A percentile compares a stretch with the other conserved stretches of the same genome.
These are phyloP conservation scores for Phytophthora pini DNA, from an alignment of 352 stramenopile genomes.

Conservation along the genomic window DNA sequence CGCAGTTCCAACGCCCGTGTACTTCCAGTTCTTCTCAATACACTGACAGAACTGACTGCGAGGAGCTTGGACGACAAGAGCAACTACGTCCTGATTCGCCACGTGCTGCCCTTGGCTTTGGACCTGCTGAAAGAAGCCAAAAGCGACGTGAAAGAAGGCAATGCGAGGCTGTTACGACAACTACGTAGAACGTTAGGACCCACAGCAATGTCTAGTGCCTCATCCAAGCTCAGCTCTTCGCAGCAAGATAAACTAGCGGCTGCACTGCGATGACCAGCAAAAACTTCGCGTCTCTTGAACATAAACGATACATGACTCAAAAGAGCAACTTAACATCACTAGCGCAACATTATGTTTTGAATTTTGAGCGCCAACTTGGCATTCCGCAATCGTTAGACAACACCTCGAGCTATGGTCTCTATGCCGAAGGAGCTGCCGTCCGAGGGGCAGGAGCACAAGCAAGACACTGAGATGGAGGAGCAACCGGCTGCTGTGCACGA, in stretches of 20 bases:
- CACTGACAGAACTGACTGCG: slow-evolving; percentile 45
- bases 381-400: not conserved
- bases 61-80: slow-evolving; percentile 52
- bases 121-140: slow-evolving; percentile 81
- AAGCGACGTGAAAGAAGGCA: slow-evolving; percentile 73
- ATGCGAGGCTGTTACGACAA: slow-evolving; percentile 46
- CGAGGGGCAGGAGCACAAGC: slow-evolving; percentile 3
- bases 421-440: slow-evolving; percentile 5
- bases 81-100: slow-evolving; percentile 60
- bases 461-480: slow-evolving; percentile 21
- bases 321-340: not conserved
- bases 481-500: not conserved
- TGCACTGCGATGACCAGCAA: slow-evolving; percentile 46
- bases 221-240: slow-evolving; percentile 53
- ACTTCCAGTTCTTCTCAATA: slow-evolving; percentile 66
- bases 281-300: not conserved
- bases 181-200: slow-evolving; percentile 34
- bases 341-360: slow-evolving; percentile 28
- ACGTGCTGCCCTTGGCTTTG: slow-evolving; percentile 74
- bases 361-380: slow-evolving; percentile 29
- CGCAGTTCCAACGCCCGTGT: slow-evolving; percentile 61
- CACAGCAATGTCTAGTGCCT: slow-evolving; percentile 20
- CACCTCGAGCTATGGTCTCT: slow-evolving; percentile 12
- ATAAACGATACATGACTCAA: not conserved
- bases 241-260: slow-evolving; percentile 64